These are phyloP conservation scores for Termitomyces eurrhizus DNA, from an alignment of 768 basidiomycete species.

Conservation along the genomic window DNA sequence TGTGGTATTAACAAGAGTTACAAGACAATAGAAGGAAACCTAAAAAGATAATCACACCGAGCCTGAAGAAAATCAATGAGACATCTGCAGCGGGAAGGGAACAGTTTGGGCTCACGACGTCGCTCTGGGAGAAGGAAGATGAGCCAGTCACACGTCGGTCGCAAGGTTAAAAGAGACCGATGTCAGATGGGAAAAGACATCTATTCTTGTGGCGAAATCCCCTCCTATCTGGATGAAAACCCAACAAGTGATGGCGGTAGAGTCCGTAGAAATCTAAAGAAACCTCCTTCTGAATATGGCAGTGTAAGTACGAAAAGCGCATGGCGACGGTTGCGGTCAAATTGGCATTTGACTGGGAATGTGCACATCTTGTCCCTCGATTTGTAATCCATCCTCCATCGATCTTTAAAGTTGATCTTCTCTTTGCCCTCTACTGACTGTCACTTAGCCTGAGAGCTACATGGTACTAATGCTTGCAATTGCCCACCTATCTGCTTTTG, in stretches of 20 bases:
- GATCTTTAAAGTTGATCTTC: not conserved
- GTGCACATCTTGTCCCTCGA: not conserved
- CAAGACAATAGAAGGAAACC: not conserved
- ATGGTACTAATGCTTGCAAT: not conserved
- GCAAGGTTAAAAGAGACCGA: not conserved
- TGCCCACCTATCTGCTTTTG: not conserved
- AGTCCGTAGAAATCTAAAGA: not conserved
- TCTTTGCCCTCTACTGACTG: not conserved
- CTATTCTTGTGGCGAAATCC: not conserved
- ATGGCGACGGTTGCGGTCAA: not conserved
- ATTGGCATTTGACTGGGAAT: not conserved
- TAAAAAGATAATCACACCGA: not conserved
- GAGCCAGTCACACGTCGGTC: not conserved
- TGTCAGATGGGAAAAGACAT: not conserved
- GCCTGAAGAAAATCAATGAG: not conserved
- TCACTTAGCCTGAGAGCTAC: not conserved
- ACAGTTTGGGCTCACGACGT: not conserved
- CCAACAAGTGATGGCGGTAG: not conserved
- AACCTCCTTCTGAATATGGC: not conserved
- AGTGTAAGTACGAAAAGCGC: not conserved
- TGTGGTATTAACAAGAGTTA: not conserved
- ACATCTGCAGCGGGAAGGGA: not conserved
- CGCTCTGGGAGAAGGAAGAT: not conserved
- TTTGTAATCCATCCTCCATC: not conserved
- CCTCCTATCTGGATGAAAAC: not conserved